A percentile compares a stretch with the other conserved stretches of the same genome.
These are phyloP conservation scores for Aspergillus tubingensis DNA, from an alignment of 2,329 filamentous ascomycete genomes.

Conservation along the genomic window DNA sequence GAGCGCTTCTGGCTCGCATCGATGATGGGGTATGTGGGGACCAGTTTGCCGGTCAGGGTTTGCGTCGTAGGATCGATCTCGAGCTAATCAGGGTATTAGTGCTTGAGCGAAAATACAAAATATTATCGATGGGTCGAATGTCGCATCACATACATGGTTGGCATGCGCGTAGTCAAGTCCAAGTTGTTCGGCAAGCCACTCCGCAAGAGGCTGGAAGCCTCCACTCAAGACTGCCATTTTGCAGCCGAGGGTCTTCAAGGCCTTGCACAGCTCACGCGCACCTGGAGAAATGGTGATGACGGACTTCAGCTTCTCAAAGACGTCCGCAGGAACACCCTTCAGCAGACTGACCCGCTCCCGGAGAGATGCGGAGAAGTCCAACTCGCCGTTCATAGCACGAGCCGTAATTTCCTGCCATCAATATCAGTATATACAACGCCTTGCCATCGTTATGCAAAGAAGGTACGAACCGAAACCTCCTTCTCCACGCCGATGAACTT, in stretches of 20 bases:
- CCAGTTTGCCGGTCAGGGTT: constrained; percentile 60
- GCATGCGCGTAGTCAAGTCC: constrained; percentile 87
- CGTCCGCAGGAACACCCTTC: constrained; percentile 73
- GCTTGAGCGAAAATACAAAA: constrained; percentile 4
- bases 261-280: constrained; percentile 70
- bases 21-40: constrained; percentile 57
- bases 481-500: constrained; percentile 78
- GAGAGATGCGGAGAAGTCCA: constrained; percentile 86
- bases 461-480: constrained; percentile 64
- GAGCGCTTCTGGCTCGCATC: constrained; percentile 60
- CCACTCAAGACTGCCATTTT: constrained; percentile 90
- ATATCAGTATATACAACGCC: constrained; percentile 10
- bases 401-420: constrained; percentile 71
- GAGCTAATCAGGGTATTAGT: constrained; percentile 37
- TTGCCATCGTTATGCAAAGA: neutral
- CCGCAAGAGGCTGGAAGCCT: constrained; percentile 85
- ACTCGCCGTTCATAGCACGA: constrained; percentile 91
- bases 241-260: constrained; percentile 75
- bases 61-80: constrained; percentile 50
- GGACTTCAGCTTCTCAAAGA: constrained; percentile 75
- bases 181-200: constrained; percentile 78
- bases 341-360: constrained; percentile 78
- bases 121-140: neutral
- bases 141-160: constrained; percentile 64
- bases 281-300: constrained; percentile 81